Evolutionary conservation across 2,329 filamentous ascomycete genomes (phyloP), one percentile per base, ranked within the genome.

Genomic region (Penicillium sp.): DNA sequence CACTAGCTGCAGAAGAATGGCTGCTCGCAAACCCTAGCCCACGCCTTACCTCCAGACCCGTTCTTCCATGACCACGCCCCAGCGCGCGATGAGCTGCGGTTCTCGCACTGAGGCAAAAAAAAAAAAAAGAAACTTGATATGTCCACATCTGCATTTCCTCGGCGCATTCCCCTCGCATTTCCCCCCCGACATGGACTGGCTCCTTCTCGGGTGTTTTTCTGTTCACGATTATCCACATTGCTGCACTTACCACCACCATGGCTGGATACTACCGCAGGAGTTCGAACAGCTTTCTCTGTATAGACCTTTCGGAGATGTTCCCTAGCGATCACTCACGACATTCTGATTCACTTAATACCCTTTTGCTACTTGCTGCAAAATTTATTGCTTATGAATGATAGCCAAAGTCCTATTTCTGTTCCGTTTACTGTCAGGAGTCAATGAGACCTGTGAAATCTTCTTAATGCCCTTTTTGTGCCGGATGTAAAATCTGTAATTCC

Each of bases 11-110:
- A 49, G 16, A 43, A 26, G 47, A 13, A 15, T 24, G 39, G 47
- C 41, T 44, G 12, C 31, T 38, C 31, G 29, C 41, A 36, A 33
- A 44, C 7, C 36, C 36, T 2, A 18, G 16, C 23, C 41, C 41
- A n/a, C 44, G 64, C 42, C 47, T 67, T 38, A 43, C 61, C 12
- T 36, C 65, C n/a, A 60, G 47, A 44, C 46, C 56, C 31, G 54
- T 59, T 23, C 53, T 65, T 41, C 63, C 62, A 28, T 59, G 56
- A 28, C 51, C 61, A 59, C 38, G 48, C 31, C 61, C 65, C n/a
- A 54, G 65, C 28, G 56, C 65, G 26, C 60, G 65, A 50, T 71
- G 59, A 58, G 24, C 36, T 21, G 36, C 18, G 36, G 9, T 23
- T 39, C 36, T 39, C 36, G 16, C 36, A 21, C 16, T 39, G 36